Evolutionary conservation across 495 filamentous ascomycete species (phyloP).

Genomic region (Neurospora intermedia): DNA sequence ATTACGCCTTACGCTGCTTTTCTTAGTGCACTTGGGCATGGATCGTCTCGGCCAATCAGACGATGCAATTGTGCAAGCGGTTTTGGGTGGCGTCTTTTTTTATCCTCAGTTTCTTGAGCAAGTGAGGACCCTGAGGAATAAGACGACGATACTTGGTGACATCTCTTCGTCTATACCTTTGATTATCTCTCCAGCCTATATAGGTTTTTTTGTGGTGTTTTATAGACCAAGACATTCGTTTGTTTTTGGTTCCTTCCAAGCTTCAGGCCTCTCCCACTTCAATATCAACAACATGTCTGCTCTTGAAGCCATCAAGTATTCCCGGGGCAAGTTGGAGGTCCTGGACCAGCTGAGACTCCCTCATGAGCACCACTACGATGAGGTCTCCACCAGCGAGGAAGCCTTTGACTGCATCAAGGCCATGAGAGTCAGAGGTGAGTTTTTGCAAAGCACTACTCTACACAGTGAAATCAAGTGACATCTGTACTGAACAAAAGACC

Average conservation of each 20-base stretch:
- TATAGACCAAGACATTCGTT: not conserved
- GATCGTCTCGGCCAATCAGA: not conserved
- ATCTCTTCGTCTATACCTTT: not conserved
- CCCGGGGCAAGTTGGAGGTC: constrained; percentile 64
- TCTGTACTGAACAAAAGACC: not conserved
- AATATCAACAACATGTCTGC: constrained; percentile 27
- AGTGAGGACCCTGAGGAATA: not conserved
- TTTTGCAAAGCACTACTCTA: not conserved
- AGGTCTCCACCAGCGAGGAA: constrained; percentile 63
- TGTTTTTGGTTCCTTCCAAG: not conserved
- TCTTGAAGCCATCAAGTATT: constrained; percentile 83
- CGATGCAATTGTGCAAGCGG: not conserved
- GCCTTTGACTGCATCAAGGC: constrained; percentile 86
- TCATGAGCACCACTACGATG: constrained; percentile 71
- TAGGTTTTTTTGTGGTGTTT: not conserved
- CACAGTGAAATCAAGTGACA: not conserved
- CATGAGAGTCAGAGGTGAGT: constrained; percentile 60
- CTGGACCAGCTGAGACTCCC: constrained; percentile 86
- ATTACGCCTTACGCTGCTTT: not conserved
- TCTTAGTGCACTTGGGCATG: not conserved
- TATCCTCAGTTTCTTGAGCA: not conserved
- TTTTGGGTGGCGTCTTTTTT: not conserved
- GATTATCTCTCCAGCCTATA: not conserved
- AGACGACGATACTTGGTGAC: not conserved
- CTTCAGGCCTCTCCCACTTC: not conserved